These are phyloP conservation scores for Microbotryum saponariae DNA, from an alignment of 1,284 basidiomycete genomes.

Conservation along the genomic window DNA sequence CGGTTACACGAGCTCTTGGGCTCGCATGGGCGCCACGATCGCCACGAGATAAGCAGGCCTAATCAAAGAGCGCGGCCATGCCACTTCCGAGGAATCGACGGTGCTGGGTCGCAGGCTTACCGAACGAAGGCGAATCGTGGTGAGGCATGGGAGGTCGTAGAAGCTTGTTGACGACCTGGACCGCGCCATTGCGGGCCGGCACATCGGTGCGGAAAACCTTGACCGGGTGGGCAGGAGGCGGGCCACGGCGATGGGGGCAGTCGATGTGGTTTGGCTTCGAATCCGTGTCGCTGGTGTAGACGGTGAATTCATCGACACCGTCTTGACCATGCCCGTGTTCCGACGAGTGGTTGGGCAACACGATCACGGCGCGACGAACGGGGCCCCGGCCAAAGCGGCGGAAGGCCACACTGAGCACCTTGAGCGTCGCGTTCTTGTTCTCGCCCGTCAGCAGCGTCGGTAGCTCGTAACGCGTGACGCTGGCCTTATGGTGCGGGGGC, in stretches of 20 bases:
- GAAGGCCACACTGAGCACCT: constrained; percentile 32
- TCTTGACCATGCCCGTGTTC: neutral
- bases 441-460: constrained; percentile 33
- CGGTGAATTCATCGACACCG: neutral
- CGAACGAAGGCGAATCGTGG: constrained; percentile 8
- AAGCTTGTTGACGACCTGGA: constrained; percentile 30
- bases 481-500: constrained; percentile 13
- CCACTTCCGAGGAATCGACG: no score
- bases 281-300: neutral
- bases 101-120: no score
- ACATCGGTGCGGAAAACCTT: constrained; percentile 28
- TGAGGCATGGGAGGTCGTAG: constrained; percentile 32
- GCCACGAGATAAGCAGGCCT: no score
- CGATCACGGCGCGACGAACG: constrained; percentile 20
- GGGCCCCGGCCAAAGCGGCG: constrained; percentile 31
- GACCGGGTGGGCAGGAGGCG: constrained; percentile 9
- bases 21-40: no score
- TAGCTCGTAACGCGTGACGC: constrained; percentile 33
- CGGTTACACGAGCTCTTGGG: no score
- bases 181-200: constrained; percentile 32
- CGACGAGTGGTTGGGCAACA: constrained; percentile 13
- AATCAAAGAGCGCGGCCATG: no score
- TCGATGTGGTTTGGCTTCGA: constrained; percentile 11
- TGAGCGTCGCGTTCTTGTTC: constrained; percentile 32
- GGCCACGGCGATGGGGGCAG: neutral